Base-by-base conservation (phyloP, 169 alveolate genomes). In the Cryptosporidium viatorum region DNA sequence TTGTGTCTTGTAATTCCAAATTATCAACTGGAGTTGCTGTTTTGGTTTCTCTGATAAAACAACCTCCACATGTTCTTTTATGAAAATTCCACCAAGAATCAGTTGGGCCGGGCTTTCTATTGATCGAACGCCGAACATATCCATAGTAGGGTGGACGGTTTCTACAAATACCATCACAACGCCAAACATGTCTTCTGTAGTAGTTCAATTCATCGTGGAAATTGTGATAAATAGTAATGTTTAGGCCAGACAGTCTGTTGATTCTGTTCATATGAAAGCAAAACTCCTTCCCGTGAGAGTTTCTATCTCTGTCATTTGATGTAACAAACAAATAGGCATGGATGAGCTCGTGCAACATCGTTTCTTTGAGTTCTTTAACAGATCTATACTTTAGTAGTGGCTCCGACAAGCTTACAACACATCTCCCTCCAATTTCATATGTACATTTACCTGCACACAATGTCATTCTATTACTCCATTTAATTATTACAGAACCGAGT, bases 311-410 rank as follows among this genome's bases (percentile, higher is more conserved):
- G 70, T 92, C 85, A 21, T 87, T 71, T 43, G 92, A 84, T 41
- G 97, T 95, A 10, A 97, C 75, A 80, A 96, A 96, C 51, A 97
- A 86, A 69, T 95, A 95, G 23, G 99, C 99, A 75, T 97, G 99
- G 70, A 97, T 97, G 98, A 97, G 96, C 93, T 97, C 99, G 86
- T 97, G 99, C 31, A 97, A 92, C 33, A 97, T 94, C 12, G 99
- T 97, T 84, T 97, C 98, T 93, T 94, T 91, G 4, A 96, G 93
- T 62, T 97, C 99, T 84, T 93, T 94, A 35, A 93, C 94, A 31
- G 97, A 84, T 69, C 99, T 91, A 91, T 92, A 96, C 92, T 94
- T 95, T 37, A 97, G 92, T 41, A 97, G 92, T 9, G 98, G 97
- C 80, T 97, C 98, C 35, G 98, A 94, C 41, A 97, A 93, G 31